Percentiles rank a stretch among this genome's conserved stretches.
These are phyloP conservation scores for Alternaria sp. DNA, from an alignment of 2,329 filamentous ascomycete genomes.

Conservation along the genomic window DNA sequence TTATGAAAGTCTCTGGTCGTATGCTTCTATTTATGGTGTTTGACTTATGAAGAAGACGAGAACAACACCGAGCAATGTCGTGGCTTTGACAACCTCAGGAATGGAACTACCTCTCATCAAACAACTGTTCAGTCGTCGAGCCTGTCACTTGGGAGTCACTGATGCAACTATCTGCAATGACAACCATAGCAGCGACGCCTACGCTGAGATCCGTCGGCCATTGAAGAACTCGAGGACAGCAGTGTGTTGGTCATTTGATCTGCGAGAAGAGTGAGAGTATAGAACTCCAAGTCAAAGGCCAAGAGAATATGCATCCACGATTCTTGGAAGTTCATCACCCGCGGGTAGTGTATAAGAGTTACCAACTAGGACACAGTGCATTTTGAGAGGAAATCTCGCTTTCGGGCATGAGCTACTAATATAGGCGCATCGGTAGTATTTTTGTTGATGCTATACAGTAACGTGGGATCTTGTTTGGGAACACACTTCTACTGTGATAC, in stretches of 20 bases:
- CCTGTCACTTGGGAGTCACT: background rate
- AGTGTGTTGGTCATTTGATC: background rate
- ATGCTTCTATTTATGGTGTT: background rate
- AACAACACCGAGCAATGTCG: background rate
- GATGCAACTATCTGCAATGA: background rate
- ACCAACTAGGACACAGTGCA: background rate
- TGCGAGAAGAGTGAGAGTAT: background rate
- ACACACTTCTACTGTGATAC: no score
- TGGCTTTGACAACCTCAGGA: background rate
- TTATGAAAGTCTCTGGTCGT: background rate
- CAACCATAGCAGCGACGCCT: background rate
- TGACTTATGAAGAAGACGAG: background rate
- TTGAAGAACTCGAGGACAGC: background rate
- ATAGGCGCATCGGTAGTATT: background rate
- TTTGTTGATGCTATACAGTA: background rate
- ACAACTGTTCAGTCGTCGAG: background rate
- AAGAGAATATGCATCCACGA: background rate
- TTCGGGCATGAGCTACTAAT: background rate
- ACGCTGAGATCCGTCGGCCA: background rate
- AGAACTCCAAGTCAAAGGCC: background rate
- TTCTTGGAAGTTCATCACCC: background rate
- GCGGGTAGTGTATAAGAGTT: background rate
- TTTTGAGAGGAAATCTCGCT: background rate
- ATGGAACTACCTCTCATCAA: background rate
- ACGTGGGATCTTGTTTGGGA: background rate